phyloP scores from a whole-genome alignment of 345 rosid genomes.

The Hevea brasiliensis region DNA sequence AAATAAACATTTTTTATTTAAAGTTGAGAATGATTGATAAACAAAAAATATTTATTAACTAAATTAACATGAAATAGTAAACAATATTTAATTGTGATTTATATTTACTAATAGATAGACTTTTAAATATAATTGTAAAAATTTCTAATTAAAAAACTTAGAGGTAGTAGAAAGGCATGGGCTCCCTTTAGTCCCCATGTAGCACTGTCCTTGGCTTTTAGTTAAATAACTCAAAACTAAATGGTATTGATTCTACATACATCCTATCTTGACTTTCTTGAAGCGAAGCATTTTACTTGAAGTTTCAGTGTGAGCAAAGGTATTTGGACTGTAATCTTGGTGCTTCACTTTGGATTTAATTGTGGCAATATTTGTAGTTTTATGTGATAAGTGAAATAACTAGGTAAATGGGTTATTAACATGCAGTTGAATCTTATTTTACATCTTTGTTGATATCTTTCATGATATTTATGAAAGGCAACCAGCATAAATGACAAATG shows the following conservation, averaged over 20 bases:
- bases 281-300: not conserved
- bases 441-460: not conserved
- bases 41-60: too few relatives aligned
- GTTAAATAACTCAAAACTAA: not conserved
- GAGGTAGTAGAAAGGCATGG: too few relatives aligned
- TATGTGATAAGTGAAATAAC: not conserved
- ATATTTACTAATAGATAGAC: too few relatives aligned
- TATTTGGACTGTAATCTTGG: not conserved
- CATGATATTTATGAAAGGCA: not conserved
- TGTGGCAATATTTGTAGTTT: not conserved
- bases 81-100: too few relatives aligned
- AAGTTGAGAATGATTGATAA: too few relatives aligned
- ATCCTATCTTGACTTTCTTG: not conserved
- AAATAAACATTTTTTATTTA: too few relatives aligned
- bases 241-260: not conserved
- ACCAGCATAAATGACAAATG: not conserved
- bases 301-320: not conserved
- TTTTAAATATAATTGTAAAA: too few relatives aligned
- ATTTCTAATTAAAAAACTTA: too few relatives aligned
- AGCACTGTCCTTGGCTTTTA: too few relatives aligned
- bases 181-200: too few relatives aligned
- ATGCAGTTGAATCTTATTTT: not conserved
- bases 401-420: not conserved
- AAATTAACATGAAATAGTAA: too few relatives aligned
- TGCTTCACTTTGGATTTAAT: not conserved